phyloP scores from a whole-genome alignment of 2,329 filamentous ascomycete species.

The Myriosclerotinia duriaeana region DNA sequence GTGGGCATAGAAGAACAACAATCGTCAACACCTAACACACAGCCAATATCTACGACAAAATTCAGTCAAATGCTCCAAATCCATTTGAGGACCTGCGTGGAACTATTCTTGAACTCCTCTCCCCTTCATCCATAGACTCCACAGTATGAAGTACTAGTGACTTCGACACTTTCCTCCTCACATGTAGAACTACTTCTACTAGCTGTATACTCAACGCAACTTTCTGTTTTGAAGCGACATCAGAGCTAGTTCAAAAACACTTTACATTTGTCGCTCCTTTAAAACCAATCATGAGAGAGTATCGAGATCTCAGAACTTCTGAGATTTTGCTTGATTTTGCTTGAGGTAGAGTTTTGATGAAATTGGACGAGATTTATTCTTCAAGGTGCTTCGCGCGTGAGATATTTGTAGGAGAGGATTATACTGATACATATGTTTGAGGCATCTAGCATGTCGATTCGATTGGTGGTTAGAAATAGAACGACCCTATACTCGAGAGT shows the following conservation, averaged over 20 bases:
- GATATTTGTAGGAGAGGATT: not conserved
- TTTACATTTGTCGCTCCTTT: not conserved
- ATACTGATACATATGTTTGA: not conserved
- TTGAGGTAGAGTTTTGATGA: not conserved
- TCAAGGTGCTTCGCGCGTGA: not conserved
- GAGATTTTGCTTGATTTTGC: too few species aligned
- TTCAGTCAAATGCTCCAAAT: not conserved
- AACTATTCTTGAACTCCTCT: not conserved
- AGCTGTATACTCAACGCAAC: not conserved
- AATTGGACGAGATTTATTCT: not conserved
- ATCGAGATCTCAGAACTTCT: not conserved
- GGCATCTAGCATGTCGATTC: not conserved
- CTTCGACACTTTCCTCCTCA: not conserved
- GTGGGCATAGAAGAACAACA: not conserved
- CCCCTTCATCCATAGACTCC: not conserved
- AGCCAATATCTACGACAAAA: not conserved
- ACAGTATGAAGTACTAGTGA: not conserved
- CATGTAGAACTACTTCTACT: not conserved
- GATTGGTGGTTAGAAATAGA: not conserved
- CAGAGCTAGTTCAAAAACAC: not conserved
- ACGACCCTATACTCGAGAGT: not conserved
- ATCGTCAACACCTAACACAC: not conserved
- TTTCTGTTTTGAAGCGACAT: not conserved
- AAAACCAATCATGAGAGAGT: not conserved
- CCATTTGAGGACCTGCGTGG: not conserved